Evolutionary conservation across 2,329 filamentous ascomycete genomes (phyloP), one percentile per base, ranked within the genome.

Genomic region (Rhynchosporium graminicola): DNA sequence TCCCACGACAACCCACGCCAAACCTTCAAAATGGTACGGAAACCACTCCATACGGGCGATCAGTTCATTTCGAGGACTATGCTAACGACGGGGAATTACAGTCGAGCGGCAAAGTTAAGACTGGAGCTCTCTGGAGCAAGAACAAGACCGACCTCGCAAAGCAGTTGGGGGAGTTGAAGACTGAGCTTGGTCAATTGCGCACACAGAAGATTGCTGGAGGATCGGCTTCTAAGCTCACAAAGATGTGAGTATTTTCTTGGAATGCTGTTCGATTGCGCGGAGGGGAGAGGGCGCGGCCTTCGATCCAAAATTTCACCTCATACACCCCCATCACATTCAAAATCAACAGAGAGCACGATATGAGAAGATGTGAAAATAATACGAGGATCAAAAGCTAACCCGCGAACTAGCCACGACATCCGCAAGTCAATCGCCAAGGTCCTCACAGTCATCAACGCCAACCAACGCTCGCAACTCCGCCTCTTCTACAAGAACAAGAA

Each of bases 401-500:
- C 65, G 65, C 2, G 2, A 20, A 3, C 64, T 75, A 97, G 93
- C 83, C 92, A 97, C 86, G 96, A 99, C 81, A 87, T 99, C 80
- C 93, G 95, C 86, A 99, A 99, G 88, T 97, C 93, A 72, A 97
- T 99, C 82, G 96, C 95, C 78, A 93, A 94, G 78, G 91, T 97
- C 82, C 89, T 99, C 76, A 99, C 95, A 81, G 87, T 99, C 84
- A 97, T 99, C 89, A 99, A 98, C 87, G 90, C 92, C 82, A 98
- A 96, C 88, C 95, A 99, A 86, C 90, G 96, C 80, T 86, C 92
- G 73, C 93, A 98, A 84, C 92, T 99, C 76, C 92, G 93, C 76
- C 86, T 98, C 73, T 98, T 98, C 90, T 99, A 99, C 89, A 96
- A 97, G 87, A 90, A 90, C 89, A 98, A 98, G 91, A 98, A 97